A percentile compares a stretch with the other conserved stretches of the same genome.
phyloP scores from a whole-genome alignment of 2,329 filamentous ascomycete genomes.

The Diaporthe caulivora region DNA sequence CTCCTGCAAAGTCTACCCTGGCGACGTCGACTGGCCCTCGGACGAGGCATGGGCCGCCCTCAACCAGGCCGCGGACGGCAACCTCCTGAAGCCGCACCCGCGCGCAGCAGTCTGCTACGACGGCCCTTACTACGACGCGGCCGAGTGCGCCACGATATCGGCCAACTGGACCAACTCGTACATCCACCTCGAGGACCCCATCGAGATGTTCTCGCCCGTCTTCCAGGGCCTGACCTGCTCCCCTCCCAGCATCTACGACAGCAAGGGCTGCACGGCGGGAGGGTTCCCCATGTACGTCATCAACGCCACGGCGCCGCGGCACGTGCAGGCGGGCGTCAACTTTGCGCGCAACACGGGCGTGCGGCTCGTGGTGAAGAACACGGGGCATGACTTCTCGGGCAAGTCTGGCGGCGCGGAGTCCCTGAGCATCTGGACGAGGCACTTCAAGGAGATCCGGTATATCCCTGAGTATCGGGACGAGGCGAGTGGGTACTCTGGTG shows the following conservation, averaged over 20 bases:
- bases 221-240: slow-evolving; percentile 50
- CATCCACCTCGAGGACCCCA: slow-evolving; percentile 50
- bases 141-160: slow-evolving; percentile 47
- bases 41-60: slow-evolving; percentile 47
- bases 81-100: slow-evolving; percentile 49
- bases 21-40: slow-evolving; percentile 47
- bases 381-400: slow-evolving; percentile 67
- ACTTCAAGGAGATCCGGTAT: slow-evolving; percentile 53
- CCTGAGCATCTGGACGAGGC: slow-evolving; percentile 64
- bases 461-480: slow-evolving; percentile 10
- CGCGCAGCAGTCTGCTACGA: slow-evolving; percentile 49
- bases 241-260: slow-evolving; percentile 40
- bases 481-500: slow-evolving; percentile 52
- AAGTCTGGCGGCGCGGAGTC: slow-evolving; percentile 57
- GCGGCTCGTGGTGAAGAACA: slow-evolving; percentile 63
- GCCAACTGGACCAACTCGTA: slow-evolving; percentile 46
- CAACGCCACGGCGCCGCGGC: slow-evolving; percentile 51
- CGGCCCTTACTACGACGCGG: slow-evolving; percentile 44
- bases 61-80: slow-evolving; percentile 47
- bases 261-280: slow-evolving; percentile 50
- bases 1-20: slow-evolving; percentile 48
- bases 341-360: slow-evolving; percentile 60
- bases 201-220: slow-evolving; percentile 49
- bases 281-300: slow-evolving; percentile 53
- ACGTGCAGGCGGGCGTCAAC: slow-evolving; percentile 52